phyloP scores from a whole-genome alignment of 2,329 filamentous ascomycete genomes.

The Aspergillus chevalieri region DNA sequence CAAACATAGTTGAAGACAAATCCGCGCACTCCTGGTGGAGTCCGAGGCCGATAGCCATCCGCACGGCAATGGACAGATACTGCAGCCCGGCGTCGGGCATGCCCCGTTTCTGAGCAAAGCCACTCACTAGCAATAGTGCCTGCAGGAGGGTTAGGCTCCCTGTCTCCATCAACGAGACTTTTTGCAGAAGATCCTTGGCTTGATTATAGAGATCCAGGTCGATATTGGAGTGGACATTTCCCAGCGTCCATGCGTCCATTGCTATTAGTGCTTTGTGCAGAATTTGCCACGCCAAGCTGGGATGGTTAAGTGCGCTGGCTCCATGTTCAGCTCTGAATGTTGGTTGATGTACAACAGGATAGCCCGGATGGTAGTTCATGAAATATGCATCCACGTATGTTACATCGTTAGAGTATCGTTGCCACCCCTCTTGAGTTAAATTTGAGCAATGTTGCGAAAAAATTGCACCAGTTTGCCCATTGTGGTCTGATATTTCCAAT shows the following conservation, averaged over 20 bases:
- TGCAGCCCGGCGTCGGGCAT: not conserved
- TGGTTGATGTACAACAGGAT: not conserved
- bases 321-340: not conserved
- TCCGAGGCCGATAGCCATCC: not conserved
- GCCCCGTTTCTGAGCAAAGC: not conserved
- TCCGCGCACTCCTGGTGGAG: not conserved
- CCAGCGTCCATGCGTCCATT: not conserved
- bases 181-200: not conserved
- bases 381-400: not conserved
- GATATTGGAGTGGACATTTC: not conserved
- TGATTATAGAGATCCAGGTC: not conserved
- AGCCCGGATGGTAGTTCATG: not conserved
- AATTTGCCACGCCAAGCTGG: not conserved
- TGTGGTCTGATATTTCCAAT: too few relatives aligned
- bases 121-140: not conserved
- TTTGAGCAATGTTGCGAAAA: too few relatives aligned
- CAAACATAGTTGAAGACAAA: not conserved
- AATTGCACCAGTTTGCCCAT: too few relatives aligned
- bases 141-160: not conserved
- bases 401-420: not conserved
- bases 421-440: not conserved
- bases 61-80: not conserved
- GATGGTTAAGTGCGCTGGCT: too few relatives aligned
- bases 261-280: not conserved
- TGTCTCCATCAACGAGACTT: not conserved